Conservation (phyloP, 2,329 filamentous ascomycete genomes). For the Penicillium digitatum region DNA sequence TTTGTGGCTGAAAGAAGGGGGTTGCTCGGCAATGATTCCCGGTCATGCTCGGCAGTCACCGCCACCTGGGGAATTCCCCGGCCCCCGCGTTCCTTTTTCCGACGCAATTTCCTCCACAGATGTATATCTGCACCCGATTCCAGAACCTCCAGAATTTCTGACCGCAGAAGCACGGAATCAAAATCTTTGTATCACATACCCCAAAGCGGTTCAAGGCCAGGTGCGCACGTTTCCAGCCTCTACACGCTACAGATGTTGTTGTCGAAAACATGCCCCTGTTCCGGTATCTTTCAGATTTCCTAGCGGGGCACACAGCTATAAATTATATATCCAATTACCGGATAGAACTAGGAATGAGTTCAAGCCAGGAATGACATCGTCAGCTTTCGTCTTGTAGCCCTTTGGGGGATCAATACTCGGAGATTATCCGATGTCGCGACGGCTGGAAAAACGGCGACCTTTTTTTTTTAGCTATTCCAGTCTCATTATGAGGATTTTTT, state of each 20-base stretch:
- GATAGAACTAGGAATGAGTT: background rate
- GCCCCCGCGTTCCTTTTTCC: background rate
- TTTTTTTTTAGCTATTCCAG: too few species aligned
- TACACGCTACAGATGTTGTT: too few species aligned
- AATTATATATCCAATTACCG: background rate
- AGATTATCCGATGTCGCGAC: background rate
- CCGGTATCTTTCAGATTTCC: too few species aligned
- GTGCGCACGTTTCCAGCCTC: background rate
- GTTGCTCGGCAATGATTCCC: background rate
- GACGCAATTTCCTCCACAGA: background rate
- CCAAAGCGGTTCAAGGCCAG: background rate
- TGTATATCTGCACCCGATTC: background rate
- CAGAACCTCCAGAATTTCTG: background rate
- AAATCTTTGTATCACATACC: background rate
- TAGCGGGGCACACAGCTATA: background rate
- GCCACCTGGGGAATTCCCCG: background rate
- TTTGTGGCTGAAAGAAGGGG: background rate
- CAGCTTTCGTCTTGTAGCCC: background rate
- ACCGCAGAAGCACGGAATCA: too few species aligned
- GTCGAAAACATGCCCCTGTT: background rate
- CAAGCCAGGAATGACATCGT: background rate
- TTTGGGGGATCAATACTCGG: background rate
- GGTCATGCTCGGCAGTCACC: background rate
- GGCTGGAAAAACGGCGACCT: too few species aligned
- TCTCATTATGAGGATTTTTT: background rate